Evolutionary conservation across 306 rosid species (phyloP), one percentile per base, ranked within the genome.

Genomic region (Crotalaria pallida): DNA sequence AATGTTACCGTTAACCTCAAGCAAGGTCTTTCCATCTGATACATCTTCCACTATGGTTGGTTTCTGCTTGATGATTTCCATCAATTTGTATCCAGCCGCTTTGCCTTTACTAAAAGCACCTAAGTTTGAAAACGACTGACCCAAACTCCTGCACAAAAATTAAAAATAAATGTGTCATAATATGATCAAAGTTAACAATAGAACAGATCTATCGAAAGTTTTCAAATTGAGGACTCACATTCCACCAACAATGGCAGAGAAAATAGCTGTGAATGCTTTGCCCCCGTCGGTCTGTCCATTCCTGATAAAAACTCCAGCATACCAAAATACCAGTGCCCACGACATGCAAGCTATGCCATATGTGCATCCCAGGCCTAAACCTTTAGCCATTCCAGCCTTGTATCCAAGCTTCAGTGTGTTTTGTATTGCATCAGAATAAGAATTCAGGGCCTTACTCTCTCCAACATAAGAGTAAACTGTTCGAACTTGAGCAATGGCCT

Each of bases 311-410:
- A 95, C 99, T 2, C 99, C 97, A 0, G 99, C 99, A 44, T 95
- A 95, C 99, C 99, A 95, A 62, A 91, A 95, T 53, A 91, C 99
- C 3, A 95, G 88, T 8, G 99, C 99, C 99, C 99, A 95, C 0
- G 99, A 95, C 99, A 95, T 95, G 73, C 99, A 95, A 18, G 99
- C 99, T 49, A 95, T 95, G 5, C 97, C 99, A 77, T 95, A 95
- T n/a, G 99, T 95, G 82, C 99, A 95, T 63, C 99, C 99, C 10
- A 95, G 71, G 26, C 99, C 99, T 66, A 95, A 81, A 47, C 99
- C 99, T 50, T 95, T 95, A 13, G 99, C 99, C 96, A 95, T 95
- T 56, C 99, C 97, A 0, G 99, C 99, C 75, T 95, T 95, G 82
- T 95, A 95, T 34, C 99, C 97, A 41, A 95, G 96, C 77, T 95